A percentile compares a stretch with the other conserved stretches of the same genome.
These are phyloP conservation scores for Colletotrichum sojae DNA, from an alignment of 2,329 filamentous ascomycete genomes.

Conservation along the genomic window DNA sequence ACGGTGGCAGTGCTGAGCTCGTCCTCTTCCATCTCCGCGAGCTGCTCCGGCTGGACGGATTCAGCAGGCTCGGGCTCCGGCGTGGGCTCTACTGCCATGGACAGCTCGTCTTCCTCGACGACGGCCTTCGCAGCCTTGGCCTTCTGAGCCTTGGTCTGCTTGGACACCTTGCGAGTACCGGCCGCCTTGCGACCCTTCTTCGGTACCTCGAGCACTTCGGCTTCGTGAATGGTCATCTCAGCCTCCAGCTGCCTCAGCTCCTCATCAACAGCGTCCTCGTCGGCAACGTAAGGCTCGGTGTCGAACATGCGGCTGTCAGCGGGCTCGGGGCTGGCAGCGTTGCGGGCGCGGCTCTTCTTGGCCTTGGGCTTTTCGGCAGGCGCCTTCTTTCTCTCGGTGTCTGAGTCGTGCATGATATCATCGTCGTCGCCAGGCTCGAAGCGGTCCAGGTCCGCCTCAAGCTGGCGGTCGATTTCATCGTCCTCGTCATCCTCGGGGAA, in stretches of 20 bases:
- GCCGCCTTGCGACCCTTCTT: slow-evolving; percentile 69
- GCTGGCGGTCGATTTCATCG: slow-evolving; percentile 75
- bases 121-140: slow-evolving; percentile 50
- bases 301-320: slow-evolving; percentile 66
- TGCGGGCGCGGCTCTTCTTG: slow-evolving; percentile 47
- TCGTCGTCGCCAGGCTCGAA: slow-evolving; percentile 70
- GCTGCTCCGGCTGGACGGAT: slow-evolving; percentile 32
- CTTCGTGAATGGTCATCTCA: slow-evolving; percentile 56
- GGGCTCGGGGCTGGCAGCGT: slow-evolving; percentile 49
- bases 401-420: slow-evolving; percentile 61
- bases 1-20: slow-evolving; percentile 61
- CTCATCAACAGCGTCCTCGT: slow-evolving; percentile 65
- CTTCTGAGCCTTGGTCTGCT: slow-evolving; percentile 64
- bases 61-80: slow-evolving; percentile 10
- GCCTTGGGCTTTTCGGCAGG: slow-evolving; percentile 50
- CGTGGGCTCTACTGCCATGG: slow-evolving; percentile 31
- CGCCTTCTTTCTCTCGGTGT: slow-evolving; percentile 57
- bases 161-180: slow-evolving; percentile 65
- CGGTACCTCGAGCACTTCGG: slow-evolving; percentile 59
- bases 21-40: slow-evolving; percentile 48
- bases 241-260: slow-evolving; percentile 65
- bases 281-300: slow-evolving; percentile 57
- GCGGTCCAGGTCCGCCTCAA: slow-evolving; percentile 75
- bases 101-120: slow-evolving; percentile 43
- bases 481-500: slow-evolving; percentile 70